Base-by-base conservation (phyloP, 352 stramenopile genomes). In the Thalassiosira mediterranea region DNA sequence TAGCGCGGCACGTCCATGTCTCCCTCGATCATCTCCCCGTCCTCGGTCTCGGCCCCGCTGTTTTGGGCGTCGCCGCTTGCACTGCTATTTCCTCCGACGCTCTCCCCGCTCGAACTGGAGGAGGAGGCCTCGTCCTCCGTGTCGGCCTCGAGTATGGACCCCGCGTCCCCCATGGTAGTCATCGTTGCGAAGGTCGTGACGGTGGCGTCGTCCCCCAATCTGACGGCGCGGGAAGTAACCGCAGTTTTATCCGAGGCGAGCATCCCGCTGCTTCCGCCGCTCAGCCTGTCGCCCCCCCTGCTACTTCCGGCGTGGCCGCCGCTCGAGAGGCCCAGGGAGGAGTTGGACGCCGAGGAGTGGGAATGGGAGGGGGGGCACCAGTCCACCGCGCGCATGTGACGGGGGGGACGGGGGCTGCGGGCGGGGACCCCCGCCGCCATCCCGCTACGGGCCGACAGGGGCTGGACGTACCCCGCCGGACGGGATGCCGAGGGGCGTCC, bases 121-220 rank as follows among this genome's bases (percentile, higher is more conserved):
- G n/a, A 44, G 31, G 32, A 44, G 2, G 29, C 62, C 62, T 62
- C 59, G 2, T 81, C 72, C 25, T 73, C 57, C 10, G 48, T 62
- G 51, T 68, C 53, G 0, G 10, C 60, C 23, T 72, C 69, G 19
- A 72, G 25, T 32, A 79, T 62, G 48, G 29, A 62, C 1, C 54
- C 49, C 7, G 63, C 63, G 54, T 81, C 72, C 1, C 72, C 72
- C 63, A 81, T 75, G 40, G 72, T 81, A 3, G 72, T 81, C 72
- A 81, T 81, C 38, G 72, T 81, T 15, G 72, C 72, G 46, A 75
- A 81, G 0, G 72, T 81, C 4, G 72, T 81, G 15, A 81, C 59
- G 23, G 72, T 81, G 11, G 42, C 48, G 48, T 81, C 72, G 38
- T 81, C 72, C 32, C 62, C 72, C 54, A 69, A 34, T 3, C 72